Evolutionary conservation across 2,329 filamentous ascomycete genomes (phyloP), one percentile per base, ranked within the genome.

Genomic region (Colletotrichum spinosum): DNA sequence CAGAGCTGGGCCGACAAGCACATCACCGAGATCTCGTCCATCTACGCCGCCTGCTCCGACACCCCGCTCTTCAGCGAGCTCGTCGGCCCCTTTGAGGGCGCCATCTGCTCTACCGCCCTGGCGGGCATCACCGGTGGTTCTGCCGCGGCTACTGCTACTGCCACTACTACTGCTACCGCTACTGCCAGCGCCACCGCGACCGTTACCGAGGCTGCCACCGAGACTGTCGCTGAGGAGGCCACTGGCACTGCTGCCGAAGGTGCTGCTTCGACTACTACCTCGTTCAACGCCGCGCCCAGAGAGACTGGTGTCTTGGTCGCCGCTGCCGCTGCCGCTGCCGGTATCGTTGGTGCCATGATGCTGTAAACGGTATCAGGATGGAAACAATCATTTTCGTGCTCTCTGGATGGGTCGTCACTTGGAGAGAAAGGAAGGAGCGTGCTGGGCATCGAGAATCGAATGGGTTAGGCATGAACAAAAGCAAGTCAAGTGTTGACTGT

Each of bases 1-100:
- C 63, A 69, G 52, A 71, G 68, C 62, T 75, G 72, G 71, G 68
- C 73, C 51, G 51, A 52, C 9, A 68, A 66, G 25, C 60, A 72
- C 42, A 65, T 49, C 55, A 67, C 59, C 4, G 69, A 62, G 1
- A 15, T 73, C n/a, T 66, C 60, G 6, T 65, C 67, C 50, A 45
- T 75, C 11, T 33, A 68, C 12, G 45, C 65, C 0, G 73, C 72
- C 45, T 75, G 73, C 65, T 70, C 56, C 58, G 72, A 75, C 37
- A 72, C 72, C n/a, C 72, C 73, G 35, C 17, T 34, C 10, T 35
- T 62, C 58, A 51, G 51, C 25, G 12, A 39, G 15, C 8, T 48
- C 9, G n/a, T 68, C 17, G 35, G 35, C 11, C 37, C 25, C 35
- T 56, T 38, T 48, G 52, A 52, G 35, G 17, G 33, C 45, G 35